Evolutionary conservation across 2,329 filamentous ascomycete species (phyloP).

Genomic region (Fusarium tjaetaba): DNA sequence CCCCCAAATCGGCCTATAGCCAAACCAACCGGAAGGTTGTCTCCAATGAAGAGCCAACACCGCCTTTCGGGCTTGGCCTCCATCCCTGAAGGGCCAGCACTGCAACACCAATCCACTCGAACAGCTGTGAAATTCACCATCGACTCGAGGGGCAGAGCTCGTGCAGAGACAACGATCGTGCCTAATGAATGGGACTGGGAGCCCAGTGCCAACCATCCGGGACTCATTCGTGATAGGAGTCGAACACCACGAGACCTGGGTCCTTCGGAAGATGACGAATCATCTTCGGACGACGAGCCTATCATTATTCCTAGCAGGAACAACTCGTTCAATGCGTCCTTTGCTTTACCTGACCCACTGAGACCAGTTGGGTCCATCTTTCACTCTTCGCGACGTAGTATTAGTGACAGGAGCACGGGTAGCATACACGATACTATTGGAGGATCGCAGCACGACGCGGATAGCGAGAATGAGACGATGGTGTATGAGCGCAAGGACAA

Average conservation of each 20-base stretch:
- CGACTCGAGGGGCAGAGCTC: slow-evolving; percentile 68
- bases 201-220: slow-evolving; percentile 43
- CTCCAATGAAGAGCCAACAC: slow-evolving; percentile 62
- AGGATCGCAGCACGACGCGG: slow-evolving; percentile 53
- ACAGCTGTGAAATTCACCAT: slow-evolving; percentile 72
- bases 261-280: slow-evolving; percentile 63
- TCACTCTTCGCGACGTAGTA: slow-evolving; percentile 57
- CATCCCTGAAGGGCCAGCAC: slow-evolving; percentile 62
- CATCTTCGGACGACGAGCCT: slow-evolving; percentile 71
- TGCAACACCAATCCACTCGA: slow-evolving; percentile 56
- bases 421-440: slow-evolving; percentile 52
- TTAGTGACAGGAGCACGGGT: slow-evolving; percentile 61
- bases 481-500: slow-evolving; percentile 57
- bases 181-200: slow-evolving; percentile 47
- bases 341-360: slow-evolving; percentile 64
- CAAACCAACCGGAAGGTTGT: slow-evolving; percentile 59
- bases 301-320: slow-evolving; percentile 72
- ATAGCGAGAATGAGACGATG: slow-evolving; percentile 70
- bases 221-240: slow-evolving; percentile 45
- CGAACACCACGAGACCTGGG: slow-evolving; percentile 52
- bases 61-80: slow-evolving; percentile 64
- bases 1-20: slow-evolving; percentile 47
- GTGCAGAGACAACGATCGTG: slow-evolving; percentile 62
- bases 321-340: slow-evolving; percentile 63
- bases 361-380: slow-evolving; percentile 61